Conservation (phyloP, 176 grass and related monocot genomes). For the barley (Hordeum vulgare) region MorexV3_pseudomolecules_assembly NC_058520.1:88058150-88058649, state of each 20-base stretch:
- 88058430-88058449: conserved; percentile 46
- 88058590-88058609: conserved; percentile 26
- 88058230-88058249: conserved; percentile 34
- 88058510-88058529: neutral
- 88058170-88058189: conserved; percentile 28
- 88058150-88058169: conserved; percentile 28
- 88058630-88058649: conserved; percentile 33
- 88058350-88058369: conserved; percentile 82
- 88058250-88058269: conserved; percentile 48
- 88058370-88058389: conserved; percentile 54
- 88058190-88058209: conserved; percentile 36
- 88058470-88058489: conserved; percentile 46
- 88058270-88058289: conserved; percentile 46
- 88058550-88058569: conserved; percentile 87
- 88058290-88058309: conserved; percentile 50
- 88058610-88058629: conserved; percentile 30
- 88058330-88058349: conserved; percentile 70
- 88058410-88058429: conserved; percentile 50
- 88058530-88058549: conserved; percentile 46
- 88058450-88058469: conserved; percentile 70
- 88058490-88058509: conserved; percentile 15
- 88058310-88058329: conserved; percentile 52
- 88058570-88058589: conserved; percentile 57
- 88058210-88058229: conserved; percentile 50
- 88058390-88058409: conserved; percentile 60